A percentile compares a stretch with the other conserved stretches of the same genome.
These are phyloP conservation scores for Peterozyma toletana DNA, from an alignment of 805 yeast species.

Conservation along the genomic window DNA sequence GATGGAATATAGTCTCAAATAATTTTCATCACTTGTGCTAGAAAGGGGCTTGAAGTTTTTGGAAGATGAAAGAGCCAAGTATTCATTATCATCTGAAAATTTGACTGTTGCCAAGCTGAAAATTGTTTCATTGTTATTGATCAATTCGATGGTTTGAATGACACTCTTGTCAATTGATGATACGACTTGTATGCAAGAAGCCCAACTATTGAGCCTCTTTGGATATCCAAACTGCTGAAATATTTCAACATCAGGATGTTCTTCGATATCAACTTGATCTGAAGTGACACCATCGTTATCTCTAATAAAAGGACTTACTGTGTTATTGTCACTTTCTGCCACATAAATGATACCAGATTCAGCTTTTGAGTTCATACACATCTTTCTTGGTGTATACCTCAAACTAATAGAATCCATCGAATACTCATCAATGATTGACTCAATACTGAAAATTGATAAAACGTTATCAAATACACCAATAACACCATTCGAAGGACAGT, in stretches of 20 bases:
- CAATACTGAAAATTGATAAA: constrained; percentile 50
- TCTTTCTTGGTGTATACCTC: constrained; percentile 42
- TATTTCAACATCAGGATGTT: constrained; percentile 23
- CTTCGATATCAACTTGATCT: constrained; percentile 19
- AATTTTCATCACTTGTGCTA: constrained; percentile 15
- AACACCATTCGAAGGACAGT: constrained; percentile 48
- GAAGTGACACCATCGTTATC: constrained; percentile 10
- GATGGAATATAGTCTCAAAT: constrained; percentile 30
- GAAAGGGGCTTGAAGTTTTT: constrained; percentile 22
- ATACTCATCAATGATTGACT: constrained; percentile 26
- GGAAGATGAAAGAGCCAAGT: constrained; percentile 33
- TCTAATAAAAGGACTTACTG: constrained; percentile 21
- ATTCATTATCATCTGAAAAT: constrained; percentile 17
- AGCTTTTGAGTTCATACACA: constrained; percentile 21
- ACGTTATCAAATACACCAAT: constrained; percentile 51
- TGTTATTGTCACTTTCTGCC: constrained; percentile 37
- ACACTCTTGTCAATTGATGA: constrained; percentile 26
- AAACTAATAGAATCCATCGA: constrained; percentile 32
- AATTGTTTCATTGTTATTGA: constrained; percentile 31
- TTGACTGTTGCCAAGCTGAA: constrained; percentile 27
- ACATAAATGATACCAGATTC: constrained; percentile 27
- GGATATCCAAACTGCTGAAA: constrained; percentile 40
- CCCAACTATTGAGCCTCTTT: constrained; percentile 27
- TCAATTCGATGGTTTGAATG: constrained; percentile 35
- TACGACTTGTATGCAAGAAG: constrained; percentile 47